phyloP scores from a whole-genome alignment of 2,329 filamentous ascomycete species.

The Sporothrix brunneoviolacea region DNA sequence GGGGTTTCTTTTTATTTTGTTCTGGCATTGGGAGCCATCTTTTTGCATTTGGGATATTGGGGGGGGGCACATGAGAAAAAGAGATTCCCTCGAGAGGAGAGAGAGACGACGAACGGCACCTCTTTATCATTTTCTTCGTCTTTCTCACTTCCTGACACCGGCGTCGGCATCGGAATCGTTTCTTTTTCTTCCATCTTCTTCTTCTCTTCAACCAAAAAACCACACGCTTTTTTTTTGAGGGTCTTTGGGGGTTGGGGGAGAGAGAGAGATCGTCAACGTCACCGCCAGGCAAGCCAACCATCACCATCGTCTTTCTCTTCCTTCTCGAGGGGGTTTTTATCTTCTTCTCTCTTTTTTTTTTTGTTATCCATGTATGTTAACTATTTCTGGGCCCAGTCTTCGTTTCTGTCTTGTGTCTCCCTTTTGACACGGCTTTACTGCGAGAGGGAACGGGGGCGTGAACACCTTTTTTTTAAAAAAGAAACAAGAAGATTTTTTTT shows the following conservation, averaged over 20 bases:
- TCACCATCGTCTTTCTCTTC: slow-evolving; percentile 45
- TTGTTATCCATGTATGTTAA: slow-evolving; percentile 57
- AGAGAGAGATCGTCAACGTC: slow-evolving; percentile 24
- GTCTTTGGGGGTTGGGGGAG: too few species aligned
- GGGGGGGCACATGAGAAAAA: not conserved
- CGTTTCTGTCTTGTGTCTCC: not conserved
- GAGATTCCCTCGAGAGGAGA: slow-evolving; percentile 12
- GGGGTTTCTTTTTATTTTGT: slow-evolving; percentile 1
- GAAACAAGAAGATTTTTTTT: slow-evolving; percentile 2
- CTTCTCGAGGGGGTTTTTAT: slow-evolving; percentile 33
- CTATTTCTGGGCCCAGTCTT: slow-evolving; percentile 28
- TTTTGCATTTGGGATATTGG: not conserved
- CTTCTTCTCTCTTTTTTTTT: slow-evolving; percentile 23
- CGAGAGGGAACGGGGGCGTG: too few species aligned
- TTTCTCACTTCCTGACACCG: too few species aligned
- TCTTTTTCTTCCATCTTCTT: not conserved
- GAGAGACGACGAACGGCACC: slow-evolving; percentile 11
- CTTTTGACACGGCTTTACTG: too few species aligned
- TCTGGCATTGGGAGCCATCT: not conserved
- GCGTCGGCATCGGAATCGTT: not conserved
- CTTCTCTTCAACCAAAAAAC: not conserved
- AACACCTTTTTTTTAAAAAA: slow-evolving; percentile 3
- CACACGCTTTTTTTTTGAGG: not conserved
- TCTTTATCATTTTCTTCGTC: not conserved
- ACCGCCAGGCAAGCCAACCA: slow-evolving; percentile 61